These are phyloP conservation scores for Diplocarpon rosae DNA, from an alignment of 2,329 filamentous ascomycete species.

Conservation along the genomic window DNA sequence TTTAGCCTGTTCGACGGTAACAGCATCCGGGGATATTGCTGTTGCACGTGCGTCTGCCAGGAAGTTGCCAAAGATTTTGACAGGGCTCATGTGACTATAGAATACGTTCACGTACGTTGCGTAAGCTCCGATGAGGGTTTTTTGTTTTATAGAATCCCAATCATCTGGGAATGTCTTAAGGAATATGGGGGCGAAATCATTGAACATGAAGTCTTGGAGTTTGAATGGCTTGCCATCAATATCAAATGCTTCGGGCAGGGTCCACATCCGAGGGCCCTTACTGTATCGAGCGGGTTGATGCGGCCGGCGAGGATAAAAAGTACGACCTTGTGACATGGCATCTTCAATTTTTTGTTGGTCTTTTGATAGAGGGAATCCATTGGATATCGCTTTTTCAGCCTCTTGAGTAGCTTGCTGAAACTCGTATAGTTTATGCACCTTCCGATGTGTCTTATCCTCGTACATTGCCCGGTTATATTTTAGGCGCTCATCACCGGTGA, in stretches of 20 bases:
- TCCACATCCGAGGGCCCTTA: neutral
- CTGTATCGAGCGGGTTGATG: neutral
- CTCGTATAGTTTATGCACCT: neutral
- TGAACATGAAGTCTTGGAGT: slow-evolving; percentile 9
- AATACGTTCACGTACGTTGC: slow-evolving; percentile 1
- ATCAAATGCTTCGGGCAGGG: slow-evolving; percentile 1
- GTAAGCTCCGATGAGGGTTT: slow-evolving; percentile 3
- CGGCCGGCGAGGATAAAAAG: neutral
- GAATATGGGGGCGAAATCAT: slow-evolving; percentile 8
- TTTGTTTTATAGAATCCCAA: slow-evolving; percentile 1
- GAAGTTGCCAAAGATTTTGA: too few relatives aligned
- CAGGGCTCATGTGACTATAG: neutral
- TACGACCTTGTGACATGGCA: neutral
- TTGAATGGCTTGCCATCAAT: slow-evolving; percentile 6
- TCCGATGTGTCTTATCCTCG: neutral
- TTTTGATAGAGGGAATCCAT: neutral
- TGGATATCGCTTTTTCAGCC: neutral
- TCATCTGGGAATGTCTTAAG: slow-evolving; percentile 3
- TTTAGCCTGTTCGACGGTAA: too few relatives aligned
- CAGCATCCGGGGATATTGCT: too few relatives aligned
- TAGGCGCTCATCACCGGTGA: too few relatives aligned
- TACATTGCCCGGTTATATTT: too few relatives aligned
- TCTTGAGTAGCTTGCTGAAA: neutral
- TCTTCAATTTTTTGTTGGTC: neutral
- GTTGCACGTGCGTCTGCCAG: too few relatives aligned